Evolutionary conservation across 2,329 filamentous ascomycete genomes (phyloP).

Genomic region (Pseudocercospora vitis): DNA sequence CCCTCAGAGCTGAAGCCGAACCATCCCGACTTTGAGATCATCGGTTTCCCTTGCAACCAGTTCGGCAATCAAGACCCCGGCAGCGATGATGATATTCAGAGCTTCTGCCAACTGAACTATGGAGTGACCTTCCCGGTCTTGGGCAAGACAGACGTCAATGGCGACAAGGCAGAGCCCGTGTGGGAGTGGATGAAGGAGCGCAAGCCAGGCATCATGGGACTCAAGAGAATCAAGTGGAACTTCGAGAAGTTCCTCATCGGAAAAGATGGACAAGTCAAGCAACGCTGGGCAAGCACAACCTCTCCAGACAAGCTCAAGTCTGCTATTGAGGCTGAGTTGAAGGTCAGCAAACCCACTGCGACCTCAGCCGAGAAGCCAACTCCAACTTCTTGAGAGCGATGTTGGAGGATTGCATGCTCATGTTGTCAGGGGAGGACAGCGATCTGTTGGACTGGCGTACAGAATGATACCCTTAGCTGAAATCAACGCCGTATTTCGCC

Average conservation of each 20-base stretch:
- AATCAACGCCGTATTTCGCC: conserved; percentile 36
- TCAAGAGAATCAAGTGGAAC: conserved; percentile 98
- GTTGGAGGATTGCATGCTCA: not conserved
- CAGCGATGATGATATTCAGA: conserved; percentile 61
- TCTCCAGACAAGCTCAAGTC: conserved; percentile 81
- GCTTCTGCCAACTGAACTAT: conserved; percentile 88
- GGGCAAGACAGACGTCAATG: conserved; percentile 92
- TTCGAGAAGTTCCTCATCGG: conserved; percentile 98
- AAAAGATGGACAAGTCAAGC: conserved; percentile 80
- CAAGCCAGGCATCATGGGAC: conserved; percentile 78
- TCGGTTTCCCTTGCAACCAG: conserved; percentile 99
- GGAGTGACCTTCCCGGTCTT: conserved; percentile 89
- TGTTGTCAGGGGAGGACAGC: not conserved
- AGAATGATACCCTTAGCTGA: conserved; percentile 25
- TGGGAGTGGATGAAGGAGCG: conserved; percentile 71
- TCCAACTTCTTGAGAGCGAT: conserved; percentile 13
- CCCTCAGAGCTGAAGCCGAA: conserved; percentile 58
- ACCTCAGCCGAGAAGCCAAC: conserved; percentile 20
- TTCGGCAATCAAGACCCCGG: conserved; percentile 90
- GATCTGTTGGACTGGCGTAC: not conserved
- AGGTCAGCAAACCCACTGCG: conserved; percentile 17
- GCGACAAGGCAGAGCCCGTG: conserved; percentile 73
- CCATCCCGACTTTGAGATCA: conserved; percentile 75
- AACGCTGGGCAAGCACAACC: conserved; percentile 81
- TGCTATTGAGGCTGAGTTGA: conserved; percentile 39